Base-by-base conservation (phyloP, 208 protist species). In the Herpetomonas tarakana region DNA sequence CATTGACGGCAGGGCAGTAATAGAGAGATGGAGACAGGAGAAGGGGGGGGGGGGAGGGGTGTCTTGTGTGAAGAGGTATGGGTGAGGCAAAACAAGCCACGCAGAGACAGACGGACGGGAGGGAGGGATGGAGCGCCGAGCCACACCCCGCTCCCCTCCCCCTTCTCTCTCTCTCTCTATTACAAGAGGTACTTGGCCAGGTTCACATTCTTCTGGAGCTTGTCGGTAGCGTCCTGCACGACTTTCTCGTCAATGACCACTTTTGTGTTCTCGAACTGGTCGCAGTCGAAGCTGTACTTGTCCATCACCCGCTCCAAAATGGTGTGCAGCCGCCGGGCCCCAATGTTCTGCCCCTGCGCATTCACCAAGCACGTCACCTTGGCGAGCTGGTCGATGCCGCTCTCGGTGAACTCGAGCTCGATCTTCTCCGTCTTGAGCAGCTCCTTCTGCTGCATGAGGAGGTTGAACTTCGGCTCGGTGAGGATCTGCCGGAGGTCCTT, bases 231-330 rank as follows among this genome's bases (percentile, higher is more conserved):
- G 50, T 94, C 68, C 29, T 64, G 55, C 38, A 97, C 88, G 16
- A 77, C 60, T 46, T 80, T 71, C 12, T 68, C 76, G 26, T 84
- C 86, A 22, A 97, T 84, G 1, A 68, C 46, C 7, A 97, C 68
- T 53, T 63, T 93, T 64, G 93, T 83, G 2, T 81, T 77, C 26
- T 77, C 86, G 68, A 86, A 92, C 19, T 91, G 73, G 27, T 94
- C 86, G 31, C 85, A 92, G 57, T 94, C 76, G 58, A 96, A 97
- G 62, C 88, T 94, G 74, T 98, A 88, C 27, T 97, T 81, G 62
- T 98, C 96, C 68, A 99, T 83, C 16, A 98, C 94, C 24, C 88
- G 83, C 76, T 98, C 96, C 45, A 98, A 75, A 28, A 99, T 78
- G 3, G 97, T 98, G 78, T 98, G 88, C 4, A 99, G 86, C 35